A percentile compares a stretch with the other conserved stretches of the same genome.
Conservation (phyloP, 352 stramenopile genomes). For the Globisporangium acanthophoron region DNA sequence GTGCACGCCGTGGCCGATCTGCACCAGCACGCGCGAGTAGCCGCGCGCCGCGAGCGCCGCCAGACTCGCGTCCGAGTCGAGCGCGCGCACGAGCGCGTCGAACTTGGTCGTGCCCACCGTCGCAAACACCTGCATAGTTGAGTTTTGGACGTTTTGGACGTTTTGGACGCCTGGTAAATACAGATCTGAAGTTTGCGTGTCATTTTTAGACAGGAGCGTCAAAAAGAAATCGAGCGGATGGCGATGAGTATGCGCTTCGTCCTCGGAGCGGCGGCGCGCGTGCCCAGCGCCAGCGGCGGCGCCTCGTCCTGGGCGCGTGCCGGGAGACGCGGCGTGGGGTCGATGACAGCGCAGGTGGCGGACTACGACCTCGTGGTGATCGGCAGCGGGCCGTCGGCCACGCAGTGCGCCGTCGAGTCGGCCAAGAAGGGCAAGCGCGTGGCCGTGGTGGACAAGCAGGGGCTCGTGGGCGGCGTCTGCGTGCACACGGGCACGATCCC, state of each 20-base stretch:
- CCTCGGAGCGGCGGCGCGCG: too few relatives aligned
- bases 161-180: too few relatives aligned
- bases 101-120: slow-evolving; percentile 95
- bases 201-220: too few relatives aligned
- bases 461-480: slow-evolving; percentile 62
- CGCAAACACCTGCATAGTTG: slow-evolving; percentile 66
- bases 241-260: too few relatives aligned
- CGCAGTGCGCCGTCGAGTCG: slow-evolving; percentile 84
- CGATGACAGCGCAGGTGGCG: slow-evolving; percentile 34
- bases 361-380: slow-evolving; percentile 87
- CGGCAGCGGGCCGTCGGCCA: slow-evolving; percentile 77
- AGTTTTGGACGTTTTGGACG: too few relatives aligned
- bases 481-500: slow-evolving; percentile 85
- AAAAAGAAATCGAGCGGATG: too few relatives aligned
- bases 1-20: slow-evolving; percentile 79
- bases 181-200: too few relatives aligned
- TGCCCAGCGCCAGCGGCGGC: too few relatives aligned
- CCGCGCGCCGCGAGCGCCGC: slow-evolving; percentile 40
- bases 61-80: slow-evolving; percentile 61
- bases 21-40: slow-evolving; percentile 59
- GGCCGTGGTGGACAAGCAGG: slow-evolving; percentile 70
- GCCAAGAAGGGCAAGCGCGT: slow-evolving; percentile 78
- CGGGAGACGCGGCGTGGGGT: not conserved
- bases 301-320: too few relatives aligned
- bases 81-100: slow-evolving; percentile 77